These are phyloP conservation scores for Spiraea crenata DNA, from an alignment of 331 rosid genomes.

Conservation along the genomic window DNA sequence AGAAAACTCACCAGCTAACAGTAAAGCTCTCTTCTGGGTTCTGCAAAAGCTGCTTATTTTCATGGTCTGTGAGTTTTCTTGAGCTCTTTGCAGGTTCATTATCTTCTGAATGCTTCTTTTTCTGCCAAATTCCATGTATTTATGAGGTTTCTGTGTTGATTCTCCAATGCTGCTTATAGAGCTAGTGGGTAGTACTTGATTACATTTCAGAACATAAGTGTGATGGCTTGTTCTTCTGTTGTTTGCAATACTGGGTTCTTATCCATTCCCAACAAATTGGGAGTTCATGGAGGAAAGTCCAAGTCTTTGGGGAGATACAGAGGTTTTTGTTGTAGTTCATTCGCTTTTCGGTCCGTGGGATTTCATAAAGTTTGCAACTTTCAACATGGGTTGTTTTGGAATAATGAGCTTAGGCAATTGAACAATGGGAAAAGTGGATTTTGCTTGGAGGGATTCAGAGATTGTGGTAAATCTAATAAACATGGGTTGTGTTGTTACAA, in stretches of 20 bases:
- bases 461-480: slow-evolving; percentile 39
- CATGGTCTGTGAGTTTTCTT: neutral
- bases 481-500: slow-evolving; percentile 42
- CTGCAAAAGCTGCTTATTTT: neutral
- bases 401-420: slow-evolving; percentile 26
- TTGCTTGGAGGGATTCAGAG: slow-evolving; percentile 35
- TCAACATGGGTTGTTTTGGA: slow-evolving; percentile 38
- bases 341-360: slow-evolving; percentile 34
- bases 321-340: slow-evolving; percentile 39
- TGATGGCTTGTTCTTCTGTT: slow-evolving; percentile 71
- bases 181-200: slow-evolving; percentile 13
- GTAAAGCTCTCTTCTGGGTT: neutral
- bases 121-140: neutral
- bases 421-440: slow-evolving; percentile 30
- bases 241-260: slow-evolving; percentile 50
- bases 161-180: neutral
- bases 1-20: neutral
- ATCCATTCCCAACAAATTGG: slow-evolving; percentile 27
- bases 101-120: neutral
- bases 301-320: slow-evolving; percentile 43
- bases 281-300: slow-evolving; percentile 30
- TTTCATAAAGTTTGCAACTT: slow-evolving; percentile 30
- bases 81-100: neutral
- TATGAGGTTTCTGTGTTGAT: slow-evolving; percentile 4
- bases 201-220: slow-evolving; percentile 10